Evolutionary conservation across 1,139 yeast species (phyloP), one percentile per base, ranked within the genome.

Genomic region (Suhomyces anneliseae): DNA sequence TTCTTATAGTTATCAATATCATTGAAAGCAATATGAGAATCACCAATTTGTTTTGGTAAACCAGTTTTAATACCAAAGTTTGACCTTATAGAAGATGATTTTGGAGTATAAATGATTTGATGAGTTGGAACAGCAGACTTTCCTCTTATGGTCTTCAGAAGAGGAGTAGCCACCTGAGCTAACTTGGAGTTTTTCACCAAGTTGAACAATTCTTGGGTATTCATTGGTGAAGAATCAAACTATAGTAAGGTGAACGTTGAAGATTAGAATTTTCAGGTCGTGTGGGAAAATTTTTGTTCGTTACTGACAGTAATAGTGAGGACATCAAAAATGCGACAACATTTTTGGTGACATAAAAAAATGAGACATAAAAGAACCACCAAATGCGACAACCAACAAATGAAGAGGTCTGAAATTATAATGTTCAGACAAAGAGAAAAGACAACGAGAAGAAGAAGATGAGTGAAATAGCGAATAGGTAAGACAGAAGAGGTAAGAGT

Each of bases 101-200:
- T 70, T 19, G 79, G 79, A 4, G 79, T 74, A 54, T 61, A 68
- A 42, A 75, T 68, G 40, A 73, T 66, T 55, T 75, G 80, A 54
- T 75, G 80, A 9, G 78, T 72, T 7, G 80, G 80, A 2, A 63
- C 60, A 10, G 57, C 51, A 6, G 67, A 55, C 31, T 55, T 56
- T 2, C 69, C 72, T 49, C 79, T 63, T 47, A 74, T 64, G 24
- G 47, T 54, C 44, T 64, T 66, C 58, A 59, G 61, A 50, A 71
- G 65, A 6, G 80, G 80, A 29, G 62, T 68, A 29, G 80, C 79
- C 49, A 75, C 79, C 57, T 75, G 80, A 14, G 79, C 73, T 51
- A 74, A 61, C 65, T 65, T 71, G 46, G 79, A 73, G 64, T 69
- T 68, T 56, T 65, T 72, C 55, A 75, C 62, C 58, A 75, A 65